These are phyloP conservation scores for Coprinopsis marcescibilis DNA, from an alignment of 768 basidiomycete genomes.

Conservation along the genomic window DNA sequence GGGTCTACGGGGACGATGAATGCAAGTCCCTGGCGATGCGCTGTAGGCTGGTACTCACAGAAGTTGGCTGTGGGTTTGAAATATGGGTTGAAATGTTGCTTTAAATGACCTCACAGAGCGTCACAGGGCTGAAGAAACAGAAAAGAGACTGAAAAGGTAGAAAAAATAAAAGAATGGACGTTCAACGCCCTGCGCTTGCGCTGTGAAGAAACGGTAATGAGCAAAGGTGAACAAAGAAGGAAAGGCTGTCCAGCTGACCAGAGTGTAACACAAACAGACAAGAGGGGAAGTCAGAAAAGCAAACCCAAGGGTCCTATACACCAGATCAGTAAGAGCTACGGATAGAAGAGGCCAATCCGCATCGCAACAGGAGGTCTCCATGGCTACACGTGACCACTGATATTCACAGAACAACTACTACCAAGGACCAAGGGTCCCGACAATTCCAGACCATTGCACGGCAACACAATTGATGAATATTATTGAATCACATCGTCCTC, in stretches of 20 bases:
- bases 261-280: too few relatives aligned
- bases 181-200: conserved; percentile 65
- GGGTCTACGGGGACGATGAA: conserved; percentile 13
- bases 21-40: conserved; percentile 9
- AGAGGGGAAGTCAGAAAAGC: not conserved
- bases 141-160: conserved; percentile 5
- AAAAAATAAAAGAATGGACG: conserved; percentile 44
- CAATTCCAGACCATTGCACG: not conserved
- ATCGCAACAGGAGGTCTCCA: conserved; percentile 7
- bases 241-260: conserved; percentile 3
- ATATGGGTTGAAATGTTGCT: too few relatives aligned
- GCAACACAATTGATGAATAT: too few relatives aligned
- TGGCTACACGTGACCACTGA: conserved; percentile 10
- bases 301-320: not conserved
- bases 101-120: conserved; percentile 5
- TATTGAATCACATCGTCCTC: too few relatives aligned
- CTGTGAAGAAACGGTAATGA: conserved; percentile 25
- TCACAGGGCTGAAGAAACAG: conserved; percentile 2
- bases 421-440: not conserved
- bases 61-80: too few relatives aligned
- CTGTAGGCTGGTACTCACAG: conserved; percentile 10
- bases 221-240: conserved; percentile 12
- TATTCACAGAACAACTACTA: not conserved
- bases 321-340: not conserved
- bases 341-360: not conserved